phyloP scores from a whole-genome alignment of 441 rosid species.

The Populus hybrid region DNA sequence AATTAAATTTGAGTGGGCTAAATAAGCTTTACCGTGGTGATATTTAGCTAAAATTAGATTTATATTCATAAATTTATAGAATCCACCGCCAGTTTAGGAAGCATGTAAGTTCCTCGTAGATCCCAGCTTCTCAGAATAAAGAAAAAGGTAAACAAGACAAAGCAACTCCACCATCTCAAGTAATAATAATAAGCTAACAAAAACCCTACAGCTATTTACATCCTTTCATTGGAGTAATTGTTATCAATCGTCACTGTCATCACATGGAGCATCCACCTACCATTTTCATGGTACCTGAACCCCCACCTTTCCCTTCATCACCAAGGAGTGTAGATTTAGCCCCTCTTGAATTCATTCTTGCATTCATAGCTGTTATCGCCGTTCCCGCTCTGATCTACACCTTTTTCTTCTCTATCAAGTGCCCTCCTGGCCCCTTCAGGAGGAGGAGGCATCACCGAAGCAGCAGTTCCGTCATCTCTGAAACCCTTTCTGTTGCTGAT shows the following conservation, averaged over 20 bases:
- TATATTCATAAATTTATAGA: no score
- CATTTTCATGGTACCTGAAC: slow-evolving; percentile 33
- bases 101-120: not conserved
- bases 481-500: not conserved
- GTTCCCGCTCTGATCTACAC: slow-evolving; percentile 71
- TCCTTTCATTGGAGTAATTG: not conserved
- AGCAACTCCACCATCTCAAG: not conserved
- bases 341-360: slow-evolving; percentile 66
- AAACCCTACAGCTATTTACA: not conserved
- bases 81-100: not conserved
- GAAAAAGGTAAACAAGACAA: not conserved
- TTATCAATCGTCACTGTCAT: not conserved
- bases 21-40: not conserved
- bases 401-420: slow-evolving; percentile 49
- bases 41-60: not conserved
- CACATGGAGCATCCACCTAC: slow-evolving; percentile 43
- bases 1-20: not conserved
- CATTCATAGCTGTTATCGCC: slow-evolving; percentile 60
- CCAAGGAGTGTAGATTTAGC: slow-evolving; percentile 56
- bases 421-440: slow-evolving; percentile 34
- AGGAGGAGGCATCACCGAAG: slow-evolving; percentile 14
- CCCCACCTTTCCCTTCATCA: slow-evolving; percentile 55
- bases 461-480: not conserved
- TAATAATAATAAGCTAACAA: not conserved
- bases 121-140: not conserved